Percentiles rank a stretch among this genome's conserved stretches.
phyloP scores from a whole-genome alignment of 805 yeast species.

The Ogataea parapolymorpha region DNA sequence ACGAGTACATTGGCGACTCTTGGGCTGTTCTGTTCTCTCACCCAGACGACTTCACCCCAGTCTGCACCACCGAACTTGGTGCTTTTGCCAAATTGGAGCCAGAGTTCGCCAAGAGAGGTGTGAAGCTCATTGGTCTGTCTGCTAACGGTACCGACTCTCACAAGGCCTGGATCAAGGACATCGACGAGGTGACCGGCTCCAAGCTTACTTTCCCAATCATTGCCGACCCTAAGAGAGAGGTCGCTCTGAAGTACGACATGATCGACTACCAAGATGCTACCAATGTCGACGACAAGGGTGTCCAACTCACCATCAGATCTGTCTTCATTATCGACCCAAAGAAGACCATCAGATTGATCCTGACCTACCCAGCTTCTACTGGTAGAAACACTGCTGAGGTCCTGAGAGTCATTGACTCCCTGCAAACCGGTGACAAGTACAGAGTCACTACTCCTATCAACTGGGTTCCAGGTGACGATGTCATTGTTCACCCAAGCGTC shows the following conservation, averaged over 20 bases:
- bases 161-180: constrained; percentile 67
- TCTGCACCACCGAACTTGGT: constrained; percentile 75
- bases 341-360: constrained; percentile 57
- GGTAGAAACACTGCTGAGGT: constrained; percentile 78
- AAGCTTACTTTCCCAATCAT: constrained; percentile 61
- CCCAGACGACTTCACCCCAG: constrained; percentile 78
- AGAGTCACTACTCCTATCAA: constrained; percentile 64
- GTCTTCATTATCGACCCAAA: constrained; percentile 69
- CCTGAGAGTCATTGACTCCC: constrained; percentile 64
- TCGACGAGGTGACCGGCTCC: constrained; percentile 62
- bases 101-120: constrained; percentile 62
- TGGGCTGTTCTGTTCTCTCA: constrained; percentile 73
- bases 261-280: constrained; percentile 66
- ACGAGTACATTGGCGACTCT: constrained; percentile 55
- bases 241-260: constrained; percentile 65
- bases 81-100: constrained; percentile 71
- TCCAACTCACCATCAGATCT: constrained; percentile 66
- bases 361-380: constrained; percentile 70
- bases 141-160: constrained; percentile 63
- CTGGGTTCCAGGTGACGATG: constrained; percentile 74
- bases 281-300: constrained; percentile 61
- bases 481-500: constrained; percentile 65
- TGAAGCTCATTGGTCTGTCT: constrained; percentile 65
- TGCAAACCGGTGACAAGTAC: constrained; percentile 59
- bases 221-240: constrained; percentile 60